These are phyloP conservation scores for Penicillium cosmopolitanum DNA, from an alignment of 495 filamentous ascomycete genomes.

Conservation along the genomic window DNA sequence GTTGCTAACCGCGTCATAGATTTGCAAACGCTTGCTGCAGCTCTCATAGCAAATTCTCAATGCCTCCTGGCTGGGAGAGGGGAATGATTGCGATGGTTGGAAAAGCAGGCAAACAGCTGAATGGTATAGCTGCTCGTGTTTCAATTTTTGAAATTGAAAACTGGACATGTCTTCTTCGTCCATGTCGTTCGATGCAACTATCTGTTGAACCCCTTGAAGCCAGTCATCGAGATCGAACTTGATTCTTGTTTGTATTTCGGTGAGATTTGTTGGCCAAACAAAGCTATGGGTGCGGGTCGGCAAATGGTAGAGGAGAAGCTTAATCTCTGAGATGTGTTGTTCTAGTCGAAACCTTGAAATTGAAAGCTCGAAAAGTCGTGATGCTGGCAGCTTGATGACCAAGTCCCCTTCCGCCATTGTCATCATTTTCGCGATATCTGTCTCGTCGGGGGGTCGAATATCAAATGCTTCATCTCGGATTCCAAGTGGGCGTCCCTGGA, in stretches of 20 bases:
- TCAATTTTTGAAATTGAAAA: conserved; percentile 17
- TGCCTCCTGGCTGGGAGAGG: conserved; percentile 20
- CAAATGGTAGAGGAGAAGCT: conserved; percentile 29
- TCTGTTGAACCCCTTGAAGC: conserved; percentile 11
- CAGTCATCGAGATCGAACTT: conserved; percentile 24
- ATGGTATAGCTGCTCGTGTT: conserved; percentile 24
- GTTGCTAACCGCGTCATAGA: conserved; percentile 23
- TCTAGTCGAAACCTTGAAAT: conserved; percentile 26
- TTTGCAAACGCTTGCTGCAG: conserved; percentile 22
- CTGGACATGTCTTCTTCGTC: conserved; percentile 13
- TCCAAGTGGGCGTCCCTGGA: conserved; percentile 34
- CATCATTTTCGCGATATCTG: conserved; percentile 2
- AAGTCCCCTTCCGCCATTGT: conserved; percentile 7
- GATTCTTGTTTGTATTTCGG: conserved; percentile 18
- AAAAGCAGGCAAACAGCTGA: conserved; percentile 21
- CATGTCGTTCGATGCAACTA: conserved; percentile 1
- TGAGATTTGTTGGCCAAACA: conserved; percentile 22
- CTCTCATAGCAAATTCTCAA: conserved; percentile 24
- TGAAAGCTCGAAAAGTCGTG: conserved; percentile 17
- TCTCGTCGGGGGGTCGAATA: conserved; percentile 16
- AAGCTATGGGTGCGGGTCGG: conserved; percentile 17
- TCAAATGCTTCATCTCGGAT: conserved; percentile 33
- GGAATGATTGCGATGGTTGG: conserved; percentile 29
- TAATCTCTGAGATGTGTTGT: conserved; percentile 30
- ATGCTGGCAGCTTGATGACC: conserved; percentile 5